Evolutionary conservation across 2,329 filamentous ascomycete species (phyloP), one percentile per base, ranked within the genome.

Genomic region (Phialocephala subalpina): DNA sequence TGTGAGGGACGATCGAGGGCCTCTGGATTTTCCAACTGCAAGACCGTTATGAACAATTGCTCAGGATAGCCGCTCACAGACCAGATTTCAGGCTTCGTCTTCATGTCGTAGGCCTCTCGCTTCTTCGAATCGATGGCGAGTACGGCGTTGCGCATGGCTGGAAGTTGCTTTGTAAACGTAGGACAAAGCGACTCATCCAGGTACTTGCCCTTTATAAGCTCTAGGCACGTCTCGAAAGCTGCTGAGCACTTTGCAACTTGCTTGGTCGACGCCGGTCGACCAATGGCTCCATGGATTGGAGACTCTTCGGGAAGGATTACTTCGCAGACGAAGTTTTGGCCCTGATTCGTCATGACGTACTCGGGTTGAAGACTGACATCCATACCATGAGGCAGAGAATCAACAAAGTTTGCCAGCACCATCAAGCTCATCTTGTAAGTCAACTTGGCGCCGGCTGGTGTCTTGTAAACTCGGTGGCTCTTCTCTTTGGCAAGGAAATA

Each of bases 161-260:
- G 94, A 0, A 96, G 82, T 45, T 84, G 83, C 74, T 91, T 95
- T 22, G 84, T 83, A 67, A 92, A 92, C 0, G 86, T 86, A 0
- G 96, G 92, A 63, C 92, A 85, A 2, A 98, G 82, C 75, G 93
- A 82, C 0, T 89, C 84, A 74, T 97, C 87, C 5, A 99, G 82
- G 66, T 90, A 88, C 1, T 86, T 86, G 61, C 85, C 84, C 65
- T 87, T 82, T 57, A 90, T 83, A 18, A 99, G 83, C 67, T 88
- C 77, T 1, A 93, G 76, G 74, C 94, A 97, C 59, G 91, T 87
- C 73, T 94, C 87, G 76, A 95, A 98, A 0, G 96, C 95, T 2
- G 94, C 95, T 0, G 94, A 93, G 70, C 92, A 93, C 77, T 96
- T 97, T 4, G 96, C 95, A 20, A 91, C 80, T 35, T 89, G 84